Percentiles rank a stretch among this genome's conserved stretches.
Evolutionary conservation across 176 grass and related monocot genomes (phyloP).

Genomic region (Zea mays): DNA sequence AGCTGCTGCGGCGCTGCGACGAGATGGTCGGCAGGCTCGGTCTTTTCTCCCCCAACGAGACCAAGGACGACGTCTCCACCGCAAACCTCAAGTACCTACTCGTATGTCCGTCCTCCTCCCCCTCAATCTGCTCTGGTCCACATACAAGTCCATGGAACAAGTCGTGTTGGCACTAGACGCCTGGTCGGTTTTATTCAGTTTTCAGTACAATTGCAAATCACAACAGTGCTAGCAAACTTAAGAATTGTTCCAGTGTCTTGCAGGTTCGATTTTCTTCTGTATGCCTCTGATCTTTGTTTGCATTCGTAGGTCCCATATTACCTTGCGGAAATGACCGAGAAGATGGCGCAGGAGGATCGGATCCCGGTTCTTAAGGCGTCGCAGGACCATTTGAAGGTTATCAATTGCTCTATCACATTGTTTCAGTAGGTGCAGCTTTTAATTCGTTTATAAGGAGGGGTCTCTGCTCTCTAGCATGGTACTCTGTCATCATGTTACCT

Average conservation of each 20-base stretch:
- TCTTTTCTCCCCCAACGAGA: constrained; percentile 87
- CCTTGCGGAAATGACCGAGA: constrained; percentile 80
- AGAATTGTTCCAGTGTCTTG: background rate
- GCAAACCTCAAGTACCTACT: constrained; percentile 87
- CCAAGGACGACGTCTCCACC: constrained; percentile 92
- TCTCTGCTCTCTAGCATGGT: background rate
- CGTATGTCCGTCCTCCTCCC: constrained; percentile 18
- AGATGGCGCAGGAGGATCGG: constrained; percentile 60
- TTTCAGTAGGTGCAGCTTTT: background rate
- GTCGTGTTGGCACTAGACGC: background rate
- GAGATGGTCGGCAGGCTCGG: constrained; percentile 86
- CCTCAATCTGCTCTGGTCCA: background rate
- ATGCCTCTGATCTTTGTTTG: background rate
- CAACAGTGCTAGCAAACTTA: background rate
- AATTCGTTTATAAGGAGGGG: background rate
- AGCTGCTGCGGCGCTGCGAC: constrained; percentile 70
- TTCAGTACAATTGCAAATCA: background rate
- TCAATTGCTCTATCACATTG: background rate
- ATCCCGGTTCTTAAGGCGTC: constrained; percentile 63
- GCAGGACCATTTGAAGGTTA: constrained; percentile 82
- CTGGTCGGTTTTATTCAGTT: background rate
- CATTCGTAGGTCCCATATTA: constrained; percentile 64
- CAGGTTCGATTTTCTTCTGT: background rate
- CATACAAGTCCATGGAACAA: background rate
- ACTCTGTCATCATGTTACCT: background rate